Evolutionary conservation across 129 eudicot species (phyloP).

Genomic region (Helianthus tuberosus): DNA sequence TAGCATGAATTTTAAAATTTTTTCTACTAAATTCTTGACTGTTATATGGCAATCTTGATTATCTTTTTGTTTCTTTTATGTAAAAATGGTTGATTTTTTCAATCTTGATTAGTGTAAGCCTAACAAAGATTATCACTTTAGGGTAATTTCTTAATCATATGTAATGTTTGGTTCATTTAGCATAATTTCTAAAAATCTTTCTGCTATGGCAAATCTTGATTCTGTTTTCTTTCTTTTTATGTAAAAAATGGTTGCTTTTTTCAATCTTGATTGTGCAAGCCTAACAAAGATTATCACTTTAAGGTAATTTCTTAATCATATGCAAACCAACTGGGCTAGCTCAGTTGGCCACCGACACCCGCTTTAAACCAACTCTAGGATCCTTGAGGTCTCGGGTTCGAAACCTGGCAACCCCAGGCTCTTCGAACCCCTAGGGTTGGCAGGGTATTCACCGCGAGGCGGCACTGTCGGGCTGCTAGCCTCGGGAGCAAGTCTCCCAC

Average conservation of each 20-base stretch:
- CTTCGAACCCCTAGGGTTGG: no score
- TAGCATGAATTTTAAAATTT: conserved; percentile 11
- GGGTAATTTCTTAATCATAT: conserved; percentile 32
- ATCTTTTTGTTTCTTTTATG: background rate
- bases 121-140: conserved; percentile 20
- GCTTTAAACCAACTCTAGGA: no score
- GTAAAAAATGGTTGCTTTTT: conserved; percentile 20
- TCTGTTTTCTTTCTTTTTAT: background rate
- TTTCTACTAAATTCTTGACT: conserved; percentile 26
- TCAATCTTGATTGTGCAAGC: conserved; percentile 26
- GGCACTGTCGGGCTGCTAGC: no score
- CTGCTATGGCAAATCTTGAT: background rate
- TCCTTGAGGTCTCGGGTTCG: no score
- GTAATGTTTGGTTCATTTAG: conserved; percentile 25
- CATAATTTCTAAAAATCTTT: conserved; percentile 12
- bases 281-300: conserved; percentile 27
- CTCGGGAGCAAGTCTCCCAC: no score
- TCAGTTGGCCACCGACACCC: no score
- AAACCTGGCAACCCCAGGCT: no score
- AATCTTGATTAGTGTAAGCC: conserved; percentile 32
- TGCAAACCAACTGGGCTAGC: no score
- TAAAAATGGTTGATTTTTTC: conserved; percentile 13
- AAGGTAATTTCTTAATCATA: conserved; percentile 28
- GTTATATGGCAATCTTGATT: conserved; percentile 9
- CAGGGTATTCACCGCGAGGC: no score